phyloP scores from a whole-genome alignment of 495 filamentous ascomycete species.

The Tuber indicum region DNA sequence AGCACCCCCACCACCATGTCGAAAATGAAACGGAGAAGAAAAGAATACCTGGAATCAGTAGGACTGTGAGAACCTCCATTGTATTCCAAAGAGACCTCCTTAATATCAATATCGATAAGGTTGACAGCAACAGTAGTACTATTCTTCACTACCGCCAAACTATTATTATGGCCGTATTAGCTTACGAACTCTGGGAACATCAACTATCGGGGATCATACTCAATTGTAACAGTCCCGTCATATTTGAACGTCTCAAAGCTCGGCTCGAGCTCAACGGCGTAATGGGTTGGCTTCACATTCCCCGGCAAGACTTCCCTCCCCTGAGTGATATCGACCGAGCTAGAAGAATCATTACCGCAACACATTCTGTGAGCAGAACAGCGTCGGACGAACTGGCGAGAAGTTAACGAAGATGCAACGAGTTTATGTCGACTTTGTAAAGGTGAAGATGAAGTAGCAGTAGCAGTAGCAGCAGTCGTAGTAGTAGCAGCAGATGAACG shows the following conservation, averaged over 20 bases:
- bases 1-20: not conserved
- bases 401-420: constrained; percentile 15
- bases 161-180: constrained; percentile 10
- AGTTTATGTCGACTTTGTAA: constrained; percentile 6
- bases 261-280: constrained; percentile 67
- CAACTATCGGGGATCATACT: constrained; percentile 42
- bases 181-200: constrained; percentile 1
- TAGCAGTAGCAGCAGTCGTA: not conserved
- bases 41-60: constrained; percentile 43
- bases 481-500: constrained; percentile 10
- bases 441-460: constrained; percentile 8
- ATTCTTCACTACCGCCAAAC: constrained; percentile 75
- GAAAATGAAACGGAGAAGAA: not conserved
- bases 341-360: constrained; percentile 31
- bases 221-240: constrained; percentile 60
- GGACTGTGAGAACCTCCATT: constrained; percentile 44
- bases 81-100: constrained; percentile 60
- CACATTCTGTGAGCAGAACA: constrained; percentile 41
- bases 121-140: constrained; percentile 83
- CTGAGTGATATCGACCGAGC: constrained; percentile 38
- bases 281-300: constrained; percentile 61
- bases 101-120: constrained; percentile 75
- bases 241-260: constrained; percentile 65
- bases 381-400: constrained; percentile 33
- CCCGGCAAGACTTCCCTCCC: constrained; percentile 57